Evolutionary conservation across 2,329 filamentous ascomycete species (phyloP).

Genomic region (Alternaria viburni): DNA sequence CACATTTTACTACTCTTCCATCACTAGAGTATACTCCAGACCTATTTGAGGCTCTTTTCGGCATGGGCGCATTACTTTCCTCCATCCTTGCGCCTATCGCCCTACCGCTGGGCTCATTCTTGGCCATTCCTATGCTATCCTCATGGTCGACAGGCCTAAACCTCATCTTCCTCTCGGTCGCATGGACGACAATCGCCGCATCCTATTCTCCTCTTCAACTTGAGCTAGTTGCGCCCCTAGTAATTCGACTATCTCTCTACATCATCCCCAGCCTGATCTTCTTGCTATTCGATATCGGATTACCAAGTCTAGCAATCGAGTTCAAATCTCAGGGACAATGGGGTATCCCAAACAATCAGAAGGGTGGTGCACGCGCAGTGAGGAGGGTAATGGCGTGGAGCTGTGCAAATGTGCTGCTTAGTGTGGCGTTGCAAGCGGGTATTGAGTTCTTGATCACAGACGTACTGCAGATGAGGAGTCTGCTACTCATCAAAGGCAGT

Average conservation of each 20-base stretch:
- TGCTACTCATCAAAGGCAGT: constrained; percentile 65
- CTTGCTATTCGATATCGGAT: constrained; percentile 71
- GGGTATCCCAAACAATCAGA: constrained; percentile 54
- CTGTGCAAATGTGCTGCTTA: constrained; percentile 62
- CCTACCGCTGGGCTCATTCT: constrained; percentile 61
- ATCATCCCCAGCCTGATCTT: constrained; percentile 75
- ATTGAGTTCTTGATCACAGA: constrained; percentile 63
- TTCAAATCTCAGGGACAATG: constrained; percentile 71
- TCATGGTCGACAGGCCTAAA: constrained; percentile 83
- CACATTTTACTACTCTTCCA: background rate
- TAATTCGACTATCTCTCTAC: constrained; percentile 72
- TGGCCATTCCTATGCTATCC: constrained; percentile 75
- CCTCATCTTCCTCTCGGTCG: constrained; percentile 87
- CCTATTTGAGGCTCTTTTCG: background rate
- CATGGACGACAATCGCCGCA: constrained; percentile 83
- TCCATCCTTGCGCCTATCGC: constrained; percentile 39
- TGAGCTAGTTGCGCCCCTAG: constrained; percentile 73
- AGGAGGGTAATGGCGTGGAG: constrained; percentile 61
- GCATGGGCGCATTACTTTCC: constrained; percentile 38
- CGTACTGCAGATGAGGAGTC: constrained; percentile 60
- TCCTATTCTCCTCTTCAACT: constrained; percentile 77
- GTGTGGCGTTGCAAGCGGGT: constrained; percentile 60
- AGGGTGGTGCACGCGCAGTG: constrained; percentile 51
- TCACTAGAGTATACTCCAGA: background rate
- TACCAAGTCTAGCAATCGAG: constrained; percentile 71